Conservation (phyloP, 208 protist genomes). For the Borovskyia barvae region DNA sequence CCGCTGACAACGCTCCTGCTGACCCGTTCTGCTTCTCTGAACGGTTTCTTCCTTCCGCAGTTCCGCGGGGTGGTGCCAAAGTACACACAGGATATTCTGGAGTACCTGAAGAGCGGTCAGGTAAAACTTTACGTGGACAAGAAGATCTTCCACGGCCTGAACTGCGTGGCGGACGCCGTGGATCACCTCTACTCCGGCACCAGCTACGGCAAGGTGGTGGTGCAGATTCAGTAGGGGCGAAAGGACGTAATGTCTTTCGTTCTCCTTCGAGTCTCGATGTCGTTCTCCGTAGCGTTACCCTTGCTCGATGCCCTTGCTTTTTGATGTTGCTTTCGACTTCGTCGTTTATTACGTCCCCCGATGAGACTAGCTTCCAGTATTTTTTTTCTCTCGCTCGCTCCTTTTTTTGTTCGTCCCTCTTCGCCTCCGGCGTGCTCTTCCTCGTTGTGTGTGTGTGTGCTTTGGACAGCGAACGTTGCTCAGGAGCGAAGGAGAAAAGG, state of each 20-base stretch:
- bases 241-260: no score
- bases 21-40: conserved; percentile 30
- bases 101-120: conserved; percentile 14
- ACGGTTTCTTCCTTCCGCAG: conserved; percentile 54
- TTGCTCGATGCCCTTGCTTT: no score
- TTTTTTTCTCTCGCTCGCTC: neutral
- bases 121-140: conserved; percentile 36
- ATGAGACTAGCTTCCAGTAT: neutral
- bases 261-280: no score
- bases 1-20: conserved; percentile 25
- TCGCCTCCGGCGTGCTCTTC: neutral
- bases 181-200: conserved; percentile 66
- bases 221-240: conserved; percentile 16
- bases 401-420: neutral
- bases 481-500: no score
- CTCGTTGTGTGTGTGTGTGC: neutral
- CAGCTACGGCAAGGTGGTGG: conserved; percentile 63
- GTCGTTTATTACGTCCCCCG: no score
- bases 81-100: conserved; percentile 33
- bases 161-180: conserved; percentile 54
- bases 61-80: conserved; percentile 11
- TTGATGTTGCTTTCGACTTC: no score
- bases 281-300: no score
- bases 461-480: no score
- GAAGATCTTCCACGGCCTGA: conserved; percentile 55